These are phyloP conservation scores for Letharia columbiana DNA, from an alignment of 495 filamentous ascomycete species.

Conservation along the genomic window DNA sequence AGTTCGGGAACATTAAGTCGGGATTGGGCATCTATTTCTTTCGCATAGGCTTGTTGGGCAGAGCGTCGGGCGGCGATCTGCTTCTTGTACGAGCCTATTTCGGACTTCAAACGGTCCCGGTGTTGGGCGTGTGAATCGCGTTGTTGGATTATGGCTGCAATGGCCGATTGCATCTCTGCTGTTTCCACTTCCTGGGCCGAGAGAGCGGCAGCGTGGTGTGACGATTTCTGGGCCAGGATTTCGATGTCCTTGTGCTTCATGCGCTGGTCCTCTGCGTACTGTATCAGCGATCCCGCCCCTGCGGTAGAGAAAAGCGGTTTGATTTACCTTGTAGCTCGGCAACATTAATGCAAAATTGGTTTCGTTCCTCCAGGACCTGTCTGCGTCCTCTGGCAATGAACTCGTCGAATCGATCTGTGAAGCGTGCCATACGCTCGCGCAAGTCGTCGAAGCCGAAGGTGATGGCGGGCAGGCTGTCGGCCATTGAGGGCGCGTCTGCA, in stretches of 20 bases:
- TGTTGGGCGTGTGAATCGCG: slow-evolving; percentile 65
- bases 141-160: slow-evolving; percentile 62
- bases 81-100: slow-evolving; percentile 71
- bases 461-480: slow-evolving; percentile 77
- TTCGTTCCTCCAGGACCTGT: slow-evolving; percentile 82
- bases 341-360: slow-evolving; percentile 84
- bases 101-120: slow-evolving; percentile 63
- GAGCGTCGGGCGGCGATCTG: slow-evolving; percentile 53
- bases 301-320: too few species aligned
- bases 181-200: slow-evolving; percentile 82
- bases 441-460: slow-evolving; percentile 96
- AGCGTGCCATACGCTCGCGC: slow-evolving; percentile 88
- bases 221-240: slow-evolving; percentile 66
- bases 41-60: slow-evolving; percentile 52
- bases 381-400: slow-evolving; percentile 89
- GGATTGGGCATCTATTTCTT: slow-evolving; percentile 66
- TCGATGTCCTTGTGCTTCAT: slow-evolving; percentile 84
- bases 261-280: slow-evolving; percentile 67
- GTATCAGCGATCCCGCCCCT: slow-evolving; percentile 23
- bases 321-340: slow-evolving; percentile 74
- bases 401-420: slow-evolving; percentile 82
- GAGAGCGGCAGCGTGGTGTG: slow-evolving; percentile 68
- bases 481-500: slow-evolving; percentile 53
- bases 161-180: slow-evolving; percentile 75
- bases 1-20: slow-evolving; percentile 84